Evolutionary conservation across 352 stramenopile genomes (phyloP).

Genomic region (Globisporangium paroecandrum): DNA sequence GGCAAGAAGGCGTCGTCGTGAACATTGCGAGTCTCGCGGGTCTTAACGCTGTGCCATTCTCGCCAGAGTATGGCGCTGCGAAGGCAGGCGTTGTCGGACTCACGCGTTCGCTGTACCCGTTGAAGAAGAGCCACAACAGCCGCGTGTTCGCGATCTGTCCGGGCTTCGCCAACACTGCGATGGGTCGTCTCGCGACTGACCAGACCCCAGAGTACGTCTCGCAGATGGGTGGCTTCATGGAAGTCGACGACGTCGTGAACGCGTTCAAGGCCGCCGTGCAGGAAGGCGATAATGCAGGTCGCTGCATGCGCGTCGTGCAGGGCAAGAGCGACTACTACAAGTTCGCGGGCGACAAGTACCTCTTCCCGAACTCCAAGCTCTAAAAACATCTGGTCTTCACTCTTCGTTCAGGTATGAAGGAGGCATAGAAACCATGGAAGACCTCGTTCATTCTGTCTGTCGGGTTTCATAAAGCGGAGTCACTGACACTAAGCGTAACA

Average conservation of each 20-base stretch:
- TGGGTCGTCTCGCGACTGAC: constrained; percentile 16
- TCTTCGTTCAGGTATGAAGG: neutral
- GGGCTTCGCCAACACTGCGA: constrained; percentile 25
- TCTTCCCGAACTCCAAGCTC: constrained; percentile 65
- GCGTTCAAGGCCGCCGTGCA: constrained; percentile 44
- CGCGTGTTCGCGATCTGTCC: constrained; percentile 34
- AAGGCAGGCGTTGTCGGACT: constrained; percentile 82
- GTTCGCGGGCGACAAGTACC: constrained; percentile 65
- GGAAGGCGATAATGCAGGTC: constrained; percentile 57
- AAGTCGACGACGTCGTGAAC: constrained; percentile 48
- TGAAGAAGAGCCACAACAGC: constrained; percentile 67
- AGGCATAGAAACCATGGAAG: neutral
- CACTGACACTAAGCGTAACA: neutral
- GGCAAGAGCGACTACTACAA: constrained; percentile 48
- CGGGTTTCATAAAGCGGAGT: neutral
- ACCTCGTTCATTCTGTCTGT: neutral
- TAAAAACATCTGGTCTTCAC: neutral
- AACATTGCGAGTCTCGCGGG: constrained; percentile 12
- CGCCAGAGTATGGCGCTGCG: constrained; percentile 63
- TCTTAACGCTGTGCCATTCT: constrained; percentile 39
- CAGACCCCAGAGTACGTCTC: constrained; percentile 6
- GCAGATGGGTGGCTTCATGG: constrained; percentile 30
- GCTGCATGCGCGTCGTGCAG: constrained; percentile 54
- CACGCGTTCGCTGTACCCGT: constrained; percentile 57
- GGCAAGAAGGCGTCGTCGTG: constrained; percentile 54